Evolutionary conservation across 148 eudicot genomes (phyloP).

Genomic region (Chenopodium suecicum): DNA sequence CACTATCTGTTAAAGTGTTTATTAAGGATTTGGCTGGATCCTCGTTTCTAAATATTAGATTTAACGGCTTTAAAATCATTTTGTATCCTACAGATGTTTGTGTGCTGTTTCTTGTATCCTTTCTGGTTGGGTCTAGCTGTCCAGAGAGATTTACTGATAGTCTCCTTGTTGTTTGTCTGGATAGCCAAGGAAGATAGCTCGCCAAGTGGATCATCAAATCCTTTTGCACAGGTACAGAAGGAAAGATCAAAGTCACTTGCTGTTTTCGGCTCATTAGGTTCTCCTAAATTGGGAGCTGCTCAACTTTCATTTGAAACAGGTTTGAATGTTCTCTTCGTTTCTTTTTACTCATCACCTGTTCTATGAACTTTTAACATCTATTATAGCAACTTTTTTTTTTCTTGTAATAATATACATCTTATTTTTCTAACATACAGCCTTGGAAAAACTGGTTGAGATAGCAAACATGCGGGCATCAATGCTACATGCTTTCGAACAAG

Average conservation of each 20-base stretch:
- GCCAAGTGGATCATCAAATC: conserved; percentile 29
- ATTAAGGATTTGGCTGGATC: not conserved
- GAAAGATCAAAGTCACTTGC: conserved; percentile 76
- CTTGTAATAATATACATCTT: not conserved
- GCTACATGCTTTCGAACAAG: conserved; percentile 52
- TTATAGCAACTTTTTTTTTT: not conserved
- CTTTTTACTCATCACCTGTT: not conserved
- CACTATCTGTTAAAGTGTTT: not conserved
- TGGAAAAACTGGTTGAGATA: conserved; percentile 70
- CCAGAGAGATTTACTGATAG: conserved; percentile 9
- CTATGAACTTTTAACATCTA: not conserved
- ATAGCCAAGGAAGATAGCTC: conserved; percentile 42
- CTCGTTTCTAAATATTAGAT: not conserved
- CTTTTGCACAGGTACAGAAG: conserved; percentile 50
- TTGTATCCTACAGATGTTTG: not conserved
- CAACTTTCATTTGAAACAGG: conserved; percentile 91
- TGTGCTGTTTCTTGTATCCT: not conserved
- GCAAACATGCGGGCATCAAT: conserved; percentile 72
- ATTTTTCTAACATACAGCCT: conserved; percentile 46
- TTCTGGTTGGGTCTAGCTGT: not conserved
- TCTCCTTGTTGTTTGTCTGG: conserved; percentile 20
- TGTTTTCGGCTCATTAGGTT: conserved; percentile 74
- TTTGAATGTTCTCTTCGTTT: conserved; percentile 21
- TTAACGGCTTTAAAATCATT: not conserved
- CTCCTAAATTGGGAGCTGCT: conserved; percentile 83